Evolutionary conservation across 257 asterid species (phyloP).

Genomic region (Thymus mandschuricus): DNA sequence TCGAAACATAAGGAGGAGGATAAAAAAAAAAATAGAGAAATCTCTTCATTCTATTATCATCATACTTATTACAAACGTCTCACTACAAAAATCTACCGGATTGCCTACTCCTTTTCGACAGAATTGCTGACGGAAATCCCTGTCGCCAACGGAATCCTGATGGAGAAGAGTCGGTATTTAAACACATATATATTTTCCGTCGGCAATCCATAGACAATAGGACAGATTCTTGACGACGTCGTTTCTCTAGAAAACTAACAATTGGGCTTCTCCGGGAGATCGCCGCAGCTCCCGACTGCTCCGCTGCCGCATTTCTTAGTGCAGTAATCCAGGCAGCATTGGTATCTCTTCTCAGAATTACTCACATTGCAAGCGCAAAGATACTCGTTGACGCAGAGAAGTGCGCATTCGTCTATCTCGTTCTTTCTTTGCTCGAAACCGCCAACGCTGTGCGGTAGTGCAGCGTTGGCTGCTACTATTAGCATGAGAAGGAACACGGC

Average conservation of each 20-base stretch:
- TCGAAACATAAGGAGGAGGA: too few relatives aligned
- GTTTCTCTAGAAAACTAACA: background rate
- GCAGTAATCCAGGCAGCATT: slow-evolving; percentile 13
- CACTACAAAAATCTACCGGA: too few relatives aligned
- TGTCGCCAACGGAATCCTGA: too few relatives aligned
- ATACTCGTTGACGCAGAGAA: slow-evolving; percentile 10
- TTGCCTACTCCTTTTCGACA: too few relatives aligned
- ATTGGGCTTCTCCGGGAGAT: slow-evolving; percentile 12
- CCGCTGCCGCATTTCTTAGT: background rate
- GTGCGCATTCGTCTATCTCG: slow-evolving; percentile 3
- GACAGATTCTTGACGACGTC: too few relatives aligned
- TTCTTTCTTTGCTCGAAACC: background rate
- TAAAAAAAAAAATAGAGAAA: too few relatives aligned
- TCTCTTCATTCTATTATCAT: too few relatives aligned
- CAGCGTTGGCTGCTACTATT: background rate
- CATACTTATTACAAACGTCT: too few relatives aligned
- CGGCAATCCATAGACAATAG: too few relatives aligned
- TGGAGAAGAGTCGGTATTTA: too few relatives aligned
- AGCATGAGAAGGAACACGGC: background rate
- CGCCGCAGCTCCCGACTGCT: background rate
- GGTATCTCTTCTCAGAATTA: background rate
- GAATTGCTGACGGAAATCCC: too few relatives aligned
- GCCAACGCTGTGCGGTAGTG: background rate
- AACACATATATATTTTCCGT: too few relatives aligned
- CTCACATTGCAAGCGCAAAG: slow-evolving; percentile 8